Conservation (phyloP, 2,329 filamentous ascomycete genomes). For the Epicoccum sorghinum region DNA sequence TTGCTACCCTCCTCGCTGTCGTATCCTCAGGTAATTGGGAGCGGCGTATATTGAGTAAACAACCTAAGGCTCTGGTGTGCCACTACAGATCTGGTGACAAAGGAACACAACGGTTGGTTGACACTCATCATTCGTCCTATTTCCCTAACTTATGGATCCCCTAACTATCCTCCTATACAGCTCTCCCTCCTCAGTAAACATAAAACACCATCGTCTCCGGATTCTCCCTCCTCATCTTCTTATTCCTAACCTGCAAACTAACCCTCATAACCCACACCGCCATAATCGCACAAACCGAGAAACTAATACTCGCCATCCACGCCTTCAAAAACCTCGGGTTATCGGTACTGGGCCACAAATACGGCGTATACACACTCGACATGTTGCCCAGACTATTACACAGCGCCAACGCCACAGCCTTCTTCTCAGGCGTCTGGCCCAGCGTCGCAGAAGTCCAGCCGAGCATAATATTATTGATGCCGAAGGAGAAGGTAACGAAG, state of each 20-base stretch:
- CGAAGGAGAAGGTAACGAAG: slow-evolving; percentile 37
- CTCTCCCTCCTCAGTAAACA: not conserved
- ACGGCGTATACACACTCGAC: slow-evolving; percentile 36
- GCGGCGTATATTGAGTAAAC: no score
- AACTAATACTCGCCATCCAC: slow-evolving; percentile 35
- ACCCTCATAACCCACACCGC: slow-evolving; percentile 34
- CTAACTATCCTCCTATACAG: no score
- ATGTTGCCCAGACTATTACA: slow-evolving; percentile 37
- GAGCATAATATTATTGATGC: slow-evolving; percentile 40
- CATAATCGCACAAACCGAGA: slow-evolving; percentile 30
- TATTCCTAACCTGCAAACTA: slow-evolving; percentile 36
- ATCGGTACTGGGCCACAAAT: slow-evolving; percentile 34
- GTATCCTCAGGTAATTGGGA: no score
- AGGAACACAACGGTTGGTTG: no score
- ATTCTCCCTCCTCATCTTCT: slow-evolving; percentile 17
- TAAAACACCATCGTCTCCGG: slow-evolving; percentile 12
- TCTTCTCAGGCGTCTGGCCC: slow-evolving; percentile 38
- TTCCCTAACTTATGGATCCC: no score
- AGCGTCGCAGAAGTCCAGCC: slow-evolving; percentile 37
- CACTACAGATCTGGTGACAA: no score
- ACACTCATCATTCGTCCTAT: no score
- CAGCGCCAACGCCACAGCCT: slow-evolving; percentile 38
- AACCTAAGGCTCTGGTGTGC: no score
- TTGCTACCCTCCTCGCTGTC: no score
- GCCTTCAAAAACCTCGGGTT: slow-evolving; percentile 35